A percentile compares a stretch with the other conserved stretches of the same genome.
Evolutionary conservation across 2,329 filamentous ascomycete genomes (phyloP).

Genomic region (Cercospora brassicicola): DNA sequence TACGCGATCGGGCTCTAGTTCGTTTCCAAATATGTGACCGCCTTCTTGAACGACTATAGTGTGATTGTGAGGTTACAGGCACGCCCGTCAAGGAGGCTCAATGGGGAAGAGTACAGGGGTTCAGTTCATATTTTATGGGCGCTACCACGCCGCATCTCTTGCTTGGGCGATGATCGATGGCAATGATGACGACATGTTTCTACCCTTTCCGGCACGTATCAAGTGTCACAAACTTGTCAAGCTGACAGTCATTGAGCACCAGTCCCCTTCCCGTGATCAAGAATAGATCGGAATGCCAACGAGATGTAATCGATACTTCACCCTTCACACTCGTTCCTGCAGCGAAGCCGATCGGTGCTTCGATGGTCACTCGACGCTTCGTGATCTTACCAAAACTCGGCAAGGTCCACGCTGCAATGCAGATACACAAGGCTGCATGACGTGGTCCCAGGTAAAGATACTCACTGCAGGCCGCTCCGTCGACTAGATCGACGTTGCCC

Average conservation of each 20-base stretch:
- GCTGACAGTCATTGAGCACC: slow-evolving; percentile 1
- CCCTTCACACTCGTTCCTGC: neutral
- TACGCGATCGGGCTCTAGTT: neutral
- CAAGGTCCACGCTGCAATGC: neutral
- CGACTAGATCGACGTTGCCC: neutral
- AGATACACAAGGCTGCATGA: neutral
- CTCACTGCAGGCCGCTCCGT: neutral
- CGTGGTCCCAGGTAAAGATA: neutral
- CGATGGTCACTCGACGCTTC: neutral
- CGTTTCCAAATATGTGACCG: neutral
- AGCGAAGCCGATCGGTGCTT: neutral
- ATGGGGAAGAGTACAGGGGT: neutral
- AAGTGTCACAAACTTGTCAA: slow-evolving; percentile 1
- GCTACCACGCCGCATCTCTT: neutral
- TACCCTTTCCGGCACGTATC: neutral
- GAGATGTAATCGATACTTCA: neutral
- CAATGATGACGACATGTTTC: neutral
- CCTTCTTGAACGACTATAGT: neutral
- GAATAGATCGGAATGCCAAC: neutral
- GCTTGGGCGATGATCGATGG: neutral
- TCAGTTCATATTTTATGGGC: neutral
- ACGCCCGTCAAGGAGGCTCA: neutral
- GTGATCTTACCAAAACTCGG: neutral
- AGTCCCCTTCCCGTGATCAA: neutral
- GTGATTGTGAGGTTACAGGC: neutral